Evolutionary conservation across 306 rosid species (phyloP).

Genomic region (Sechiopsis laciniata): DNA sequence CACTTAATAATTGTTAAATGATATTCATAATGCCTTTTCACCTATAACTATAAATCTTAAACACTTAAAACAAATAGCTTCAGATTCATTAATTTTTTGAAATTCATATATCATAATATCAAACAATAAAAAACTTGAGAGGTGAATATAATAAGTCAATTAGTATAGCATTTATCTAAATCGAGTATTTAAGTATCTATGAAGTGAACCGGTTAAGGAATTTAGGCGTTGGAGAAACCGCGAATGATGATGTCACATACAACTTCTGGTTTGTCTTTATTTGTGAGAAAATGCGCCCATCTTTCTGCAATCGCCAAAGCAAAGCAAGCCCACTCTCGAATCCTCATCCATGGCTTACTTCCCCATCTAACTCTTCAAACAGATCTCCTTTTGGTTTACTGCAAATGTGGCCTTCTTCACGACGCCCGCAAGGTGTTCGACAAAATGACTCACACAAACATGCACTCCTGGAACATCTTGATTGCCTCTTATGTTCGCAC

Average conservation of each 20-base stretch:
- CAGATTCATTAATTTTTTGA: too few relatives aligned
- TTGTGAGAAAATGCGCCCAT: conserved; percentile 37
- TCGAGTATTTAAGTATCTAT: too few relatives aligned
- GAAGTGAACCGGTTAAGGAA: not conserved
- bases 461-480: conserved; percentile 74
- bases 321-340: conserved; percentile 55
- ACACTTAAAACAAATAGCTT: too few relatives aligned
- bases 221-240: not conserved
- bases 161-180: too few relatives aligned
- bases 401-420: conserved; percentile 30
- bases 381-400: conserved; percentile 46
- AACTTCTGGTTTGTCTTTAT: conserved; percentile 33
- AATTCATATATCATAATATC: too few relatives aligned
- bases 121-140: too few relatives aligned
- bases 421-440: conserved; percentile 55
- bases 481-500: conserved; percentile 42
- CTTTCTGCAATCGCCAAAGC: conserved; percentile 33
- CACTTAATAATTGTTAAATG: too few relatives aligned
- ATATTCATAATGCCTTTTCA: too few relatives aligned
- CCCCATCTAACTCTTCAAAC: conserved; percentile 48
- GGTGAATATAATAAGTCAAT: too few relatives aligned
- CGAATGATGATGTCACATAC: conserved; percentile 10
- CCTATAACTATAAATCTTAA: too few relatives aligned
- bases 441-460: conserved; percentile 43
- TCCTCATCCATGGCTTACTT: conserved; percentile 43